Conservation (phyloP, 2,329 filamentous ascomycete genomes). For the Ophiostoma piceae region DNA sequence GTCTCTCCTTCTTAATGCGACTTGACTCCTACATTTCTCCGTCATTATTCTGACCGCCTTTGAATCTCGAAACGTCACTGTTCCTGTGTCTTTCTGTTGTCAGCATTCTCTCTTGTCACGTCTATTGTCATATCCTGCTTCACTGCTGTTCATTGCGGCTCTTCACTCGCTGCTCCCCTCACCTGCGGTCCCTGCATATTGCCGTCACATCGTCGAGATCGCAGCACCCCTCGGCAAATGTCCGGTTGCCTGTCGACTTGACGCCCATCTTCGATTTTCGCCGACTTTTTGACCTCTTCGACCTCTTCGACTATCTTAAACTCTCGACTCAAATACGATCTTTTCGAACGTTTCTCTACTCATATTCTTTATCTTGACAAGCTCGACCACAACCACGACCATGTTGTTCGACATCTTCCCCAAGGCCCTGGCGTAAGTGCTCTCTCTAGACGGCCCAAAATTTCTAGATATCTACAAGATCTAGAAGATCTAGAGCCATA, state of each 20-base stretch:
- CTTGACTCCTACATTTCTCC: background rate
- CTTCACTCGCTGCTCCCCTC: background rate
- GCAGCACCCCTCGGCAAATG: constrained; percentile 10
- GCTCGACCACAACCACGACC: background rate
- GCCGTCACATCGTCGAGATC: background rate
- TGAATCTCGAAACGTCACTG: background rate
- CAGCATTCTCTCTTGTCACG: background rate
- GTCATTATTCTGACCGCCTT: constrained; percentile 9
- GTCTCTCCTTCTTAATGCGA: background rate
- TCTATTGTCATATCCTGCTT: background rate
- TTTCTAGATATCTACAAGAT: too few species aligned
- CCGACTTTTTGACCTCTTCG: background rate
- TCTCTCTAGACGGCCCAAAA: too few species aligned
- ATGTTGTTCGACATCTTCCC: constrained; percentile 28
- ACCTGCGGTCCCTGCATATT: constrained; percentile 3
- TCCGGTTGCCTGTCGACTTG: constrained; percentile 11
- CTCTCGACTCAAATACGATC: background rate
- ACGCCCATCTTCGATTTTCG: background rate
- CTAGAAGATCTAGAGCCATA: too few species aligned
- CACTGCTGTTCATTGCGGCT: background rate
- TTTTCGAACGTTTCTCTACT: background rate
- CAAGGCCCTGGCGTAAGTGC: constrained; percentile 26
- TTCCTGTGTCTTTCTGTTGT: background rate
- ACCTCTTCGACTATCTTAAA: background rate
- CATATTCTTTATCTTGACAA: background rate